Evolutionary conservation across 345 rosid genomes (phyloP).

Genomic region (Hirschfeldia incana): DNA sequence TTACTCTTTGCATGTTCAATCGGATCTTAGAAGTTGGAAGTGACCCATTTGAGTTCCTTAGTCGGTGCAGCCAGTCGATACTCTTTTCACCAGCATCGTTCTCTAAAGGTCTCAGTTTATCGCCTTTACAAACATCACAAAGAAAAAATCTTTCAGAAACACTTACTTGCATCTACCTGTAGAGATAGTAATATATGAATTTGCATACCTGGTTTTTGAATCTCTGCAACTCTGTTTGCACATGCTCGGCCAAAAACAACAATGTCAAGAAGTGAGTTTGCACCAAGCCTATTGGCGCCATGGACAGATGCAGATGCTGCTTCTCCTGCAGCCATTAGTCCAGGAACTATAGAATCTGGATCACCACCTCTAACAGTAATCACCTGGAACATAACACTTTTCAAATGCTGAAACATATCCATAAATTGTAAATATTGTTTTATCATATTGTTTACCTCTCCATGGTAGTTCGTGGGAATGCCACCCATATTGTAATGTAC

Average conservation of each 20-base stretch:
- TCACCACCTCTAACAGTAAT: slow-evolving; percentile 67
- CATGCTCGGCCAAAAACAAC: slow-evolving; percentile 98
- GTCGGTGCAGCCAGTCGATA: slow-evolving; percentile 78
- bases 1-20: slow-evolving; percentile 84
- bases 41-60: slow-evolving; percentile 85
- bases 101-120: slow-evolving; percentile 75
- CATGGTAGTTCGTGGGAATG: slow-evolving; percentile 90
- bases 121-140: slow-evolving; percentile 48
- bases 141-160: background rate
- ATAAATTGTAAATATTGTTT: background rate
- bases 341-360: slow-evolving; percentile 74
- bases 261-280: slow-evolving; percentile 97
- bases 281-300: slow-evolving; percentile 96
- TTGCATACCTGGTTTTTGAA: slow-evolving; percentile 65
- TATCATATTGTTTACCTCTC: slow-evolving; percentile 51
- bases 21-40: slow-evolving; percentile 82
- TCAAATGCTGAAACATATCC: background rate
- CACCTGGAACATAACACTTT: slow-evolving; percentile 49
- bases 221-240: slow-evolving; percentile 91
- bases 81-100: slow-evolving; percentile 84
- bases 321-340: slow-evolving; percentile 98
- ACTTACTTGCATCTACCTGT: slow-evolving; percentile 40
- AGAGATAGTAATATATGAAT: background rate
- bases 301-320: slow-evolving; percentile 99
- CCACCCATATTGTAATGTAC: slow-evolving; percentile 99